Evolutionary conservation across 139 green algal genomes (phyloP).

Genomic region (Auxenochlorella pyrenoidosa): DNA sequence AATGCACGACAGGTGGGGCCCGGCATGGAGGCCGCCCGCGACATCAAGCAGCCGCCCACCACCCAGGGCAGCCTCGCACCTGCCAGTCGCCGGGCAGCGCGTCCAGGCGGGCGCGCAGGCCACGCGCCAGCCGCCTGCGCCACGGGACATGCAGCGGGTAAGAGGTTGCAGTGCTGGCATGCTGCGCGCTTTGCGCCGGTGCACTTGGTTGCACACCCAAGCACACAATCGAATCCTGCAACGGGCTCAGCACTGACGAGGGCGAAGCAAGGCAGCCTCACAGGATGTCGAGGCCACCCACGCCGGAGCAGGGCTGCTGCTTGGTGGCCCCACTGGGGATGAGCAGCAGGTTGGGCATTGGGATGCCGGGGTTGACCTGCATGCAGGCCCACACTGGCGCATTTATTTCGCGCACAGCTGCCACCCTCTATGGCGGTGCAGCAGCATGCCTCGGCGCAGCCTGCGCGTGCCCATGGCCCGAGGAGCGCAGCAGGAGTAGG

Average conservation of each 20-base stretch:
- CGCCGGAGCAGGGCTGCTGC: constrained; percentile 10
- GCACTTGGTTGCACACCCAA: too few species aligned
- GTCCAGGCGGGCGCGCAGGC: constrained; percentile 1
- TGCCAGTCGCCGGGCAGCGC: constrained; percentile 4
- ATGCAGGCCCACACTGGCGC: too few species aligned
- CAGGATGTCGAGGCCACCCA: neutral
- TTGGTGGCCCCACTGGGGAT: constrained; percentile 10
- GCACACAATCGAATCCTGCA: too few species aligned
- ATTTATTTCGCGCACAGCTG: neutral
- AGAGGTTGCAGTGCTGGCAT: too few species aligned
- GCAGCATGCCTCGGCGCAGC: too few species aligned
- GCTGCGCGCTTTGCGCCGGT: too few species aligned
- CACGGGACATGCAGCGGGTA: neutral
- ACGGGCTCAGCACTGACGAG: too few species aligned
- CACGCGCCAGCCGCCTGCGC: neutral
- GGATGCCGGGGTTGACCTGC: constrained; percentile 1
- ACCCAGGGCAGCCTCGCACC: neutral
- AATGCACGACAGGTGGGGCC: too few species aligned
- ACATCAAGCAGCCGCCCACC: too few species aligned
- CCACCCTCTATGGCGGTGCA: too few species aligned
- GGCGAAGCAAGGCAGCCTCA: too few species aligned
- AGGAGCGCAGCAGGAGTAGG: neutral
- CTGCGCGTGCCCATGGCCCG: neutral
- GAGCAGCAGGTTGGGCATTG: constrained; percentile 3
- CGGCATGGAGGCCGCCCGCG: too few species aligned